Base-by-base conservation (phyloP, 352 stramenopile genomes). In the Phytophthora aleatoria region DNA sequence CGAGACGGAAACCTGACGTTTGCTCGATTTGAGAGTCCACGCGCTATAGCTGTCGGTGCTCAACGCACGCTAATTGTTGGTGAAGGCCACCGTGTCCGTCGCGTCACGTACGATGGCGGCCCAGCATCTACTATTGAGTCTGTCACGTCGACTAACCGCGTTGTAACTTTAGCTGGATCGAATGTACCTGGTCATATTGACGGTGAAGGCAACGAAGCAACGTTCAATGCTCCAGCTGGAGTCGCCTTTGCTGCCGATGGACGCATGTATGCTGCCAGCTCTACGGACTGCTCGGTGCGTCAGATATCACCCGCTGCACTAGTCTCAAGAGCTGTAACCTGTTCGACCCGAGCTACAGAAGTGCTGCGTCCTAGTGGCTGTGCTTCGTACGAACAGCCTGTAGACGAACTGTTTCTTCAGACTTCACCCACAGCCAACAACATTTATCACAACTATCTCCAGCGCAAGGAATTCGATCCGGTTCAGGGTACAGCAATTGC, bases 341-440 rank as follows among this genome's bases (percentile, higher is more conserved):
- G 95, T 71, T 61, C 71, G 7, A 97, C 94, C 31, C 81, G 73
- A 44, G 67, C 95, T 3, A 73, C 83, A 0, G 80, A 98, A 47
- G 80, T 98, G 13, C 50, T 98, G 24, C 72, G 95, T 9, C 96
- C 96, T 0, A 97, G 88, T 33, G 95, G 96, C 6, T 99, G 97
- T 71, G 88, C 87, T 4, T 98, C 90, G 10, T 99, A 99, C 68
- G 95, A 98, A 28, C 80, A 86, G 28, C 90, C 92, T 24, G 85
- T 98, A 11, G 96, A 98, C 57, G 85, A 96, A 26, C 69, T 93
- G 10, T 93, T 92, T 49, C 65, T 92, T 9, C 89, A 91, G 33
- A 70, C 77, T 13, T 91, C 95, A 7, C 78, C 92, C 12, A 66
- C 69, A 35, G 64, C 64, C 43, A 89, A 94, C 76, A 98, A 99